Percentiles rank a stretch among this genome's conserved stretches.
phyloP scores from a whole-genome alignment of 805 yeast genomes.

The Kluyveromyces dobzhanskii region DNA sequence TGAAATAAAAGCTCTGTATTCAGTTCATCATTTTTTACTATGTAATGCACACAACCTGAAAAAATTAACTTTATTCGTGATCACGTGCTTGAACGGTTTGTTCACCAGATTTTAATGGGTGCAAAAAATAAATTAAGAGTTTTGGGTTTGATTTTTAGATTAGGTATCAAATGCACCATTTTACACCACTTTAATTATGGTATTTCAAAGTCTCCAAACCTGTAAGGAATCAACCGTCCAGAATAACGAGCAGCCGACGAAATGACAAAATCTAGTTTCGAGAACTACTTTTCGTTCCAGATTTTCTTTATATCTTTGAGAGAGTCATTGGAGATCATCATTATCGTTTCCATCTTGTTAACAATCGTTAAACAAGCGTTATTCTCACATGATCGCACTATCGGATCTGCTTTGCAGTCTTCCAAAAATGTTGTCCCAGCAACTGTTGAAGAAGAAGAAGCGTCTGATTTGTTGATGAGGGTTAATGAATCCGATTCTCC shows the following conservation, averaged over 20 bases:
- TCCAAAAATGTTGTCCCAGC: background rate
- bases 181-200: too few species aligned
- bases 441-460: slow-evolving; percentile 25
- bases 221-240: too few species aligned
- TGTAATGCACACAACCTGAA: too few species aligned
- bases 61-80: too few species aligned
- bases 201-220: too few species aligned
- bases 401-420: background rate
- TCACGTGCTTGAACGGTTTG: too few species aligned
- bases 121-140: too few species aligned
- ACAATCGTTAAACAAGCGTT: slow-evolving; percentile 60
- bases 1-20: background rate
- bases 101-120: too few species aligned
- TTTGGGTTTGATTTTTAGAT: too few species aligned
- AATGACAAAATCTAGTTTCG: slow-evolving; percentile 19
- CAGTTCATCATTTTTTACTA: too few species aligned
- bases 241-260: too few species aligned
- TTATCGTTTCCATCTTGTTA: slow-evolving; percentile 64
- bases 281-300: slow-evolving; percentile 58
- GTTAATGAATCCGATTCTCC: slow-evolving; percentile 2
- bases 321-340: slow-evolving; percentile 70
- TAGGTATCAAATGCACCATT: too few species aligned
- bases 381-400: slow-evolving; percentile 18
- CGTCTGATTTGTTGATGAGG: slow-evolving; percentile 14
- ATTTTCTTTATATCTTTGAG: slow-evolving; percentile 65